Evolutionary conservation across 805 yeast species (phyloP).

Genomic region (Wickerhamomyces hampshirensis): DNA sequence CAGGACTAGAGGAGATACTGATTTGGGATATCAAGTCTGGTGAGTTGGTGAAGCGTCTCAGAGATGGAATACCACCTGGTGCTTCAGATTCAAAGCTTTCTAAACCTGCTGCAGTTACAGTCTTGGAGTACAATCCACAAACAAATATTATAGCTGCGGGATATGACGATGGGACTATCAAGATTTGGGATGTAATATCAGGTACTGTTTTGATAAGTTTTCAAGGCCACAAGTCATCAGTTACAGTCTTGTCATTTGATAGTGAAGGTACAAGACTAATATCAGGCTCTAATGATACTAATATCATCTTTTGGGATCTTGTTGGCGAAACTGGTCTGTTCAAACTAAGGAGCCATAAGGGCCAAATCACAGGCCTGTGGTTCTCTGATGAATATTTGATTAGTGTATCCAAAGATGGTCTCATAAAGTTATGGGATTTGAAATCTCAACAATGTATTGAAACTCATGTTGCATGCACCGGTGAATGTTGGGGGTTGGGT

Average conservation of each 20-base stretch:
- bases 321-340: slow-evolving; percentile 87
- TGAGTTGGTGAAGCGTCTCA: slow-evolving; percentile 50
- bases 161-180: slow-evolving; percentile 81
- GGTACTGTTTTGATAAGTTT: slow-evolving; percentile 74
- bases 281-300: slow-evolving; percentile 84
- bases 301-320: slow-evolving; percentile 89
- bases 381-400: slow-evolving; percentile 59
- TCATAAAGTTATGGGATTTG: slow-evolving; percentile 90
- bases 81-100: slow-evolving; percentile 60
- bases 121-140: slow-evolving; percentile 51
- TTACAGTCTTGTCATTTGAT: slow-evolving; percentile 71
- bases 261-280: slow-evolving; percentile 75
- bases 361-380: slow-evolving; percentile 74
- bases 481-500: slow-evolving; percentile 88
- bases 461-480: slow-evolving; percentile 89
- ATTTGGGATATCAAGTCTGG: slow-evolving; percentile 94
- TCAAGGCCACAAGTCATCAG: slow-evolving; percentile 84
- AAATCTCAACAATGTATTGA: slow-evolving; percentile 86
- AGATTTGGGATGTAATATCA: slow-evolving; percentile 87
- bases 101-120: slow-evolving; percentile 58
- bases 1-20: slow-evolving; percentile 81
- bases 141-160: slow-evolving; percentile 84
- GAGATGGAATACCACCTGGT: slow-evolving; percentile 69
- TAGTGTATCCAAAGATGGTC: slow-evolving; percentile 83
- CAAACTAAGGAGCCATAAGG: slow-evolving; percentile 85